Evolutionary conservation across 1,284 basidiomycete genomes (phyloP).

Genomic region (Pseudomicrostroma phylloplanum): DNA sequence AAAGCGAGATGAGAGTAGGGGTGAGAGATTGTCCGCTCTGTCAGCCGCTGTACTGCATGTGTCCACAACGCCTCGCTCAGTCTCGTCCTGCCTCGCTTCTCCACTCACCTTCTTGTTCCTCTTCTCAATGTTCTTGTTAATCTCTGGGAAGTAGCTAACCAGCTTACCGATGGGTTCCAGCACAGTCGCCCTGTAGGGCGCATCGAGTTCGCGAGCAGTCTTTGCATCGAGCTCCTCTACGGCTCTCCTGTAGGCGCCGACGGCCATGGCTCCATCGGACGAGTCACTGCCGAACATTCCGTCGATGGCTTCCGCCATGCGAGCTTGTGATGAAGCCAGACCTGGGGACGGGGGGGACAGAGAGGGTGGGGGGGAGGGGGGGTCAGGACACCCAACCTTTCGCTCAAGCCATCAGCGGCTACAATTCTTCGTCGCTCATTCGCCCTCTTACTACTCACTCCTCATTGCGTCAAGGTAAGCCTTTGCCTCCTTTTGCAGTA

Average conservation of each 20-base stretch:
- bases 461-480: constrained; percentile 85
- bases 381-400: not conserved
- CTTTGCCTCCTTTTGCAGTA: constrained; percentile 91
- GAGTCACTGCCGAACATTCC: constrained; percentile 68
- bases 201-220: constrained; percentile 79
- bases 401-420: too few species aligned
- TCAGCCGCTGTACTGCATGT: not conserved
- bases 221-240: constrained; percentile 87
- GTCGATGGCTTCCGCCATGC: constrained; percentile 88
- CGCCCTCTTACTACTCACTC: constrained; percentile 44
- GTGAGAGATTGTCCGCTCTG: constrained; percentile 4
- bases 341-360: constrained; percentile 51
- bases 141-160: constrained; percentile 85
- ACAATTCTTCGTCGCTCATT: not conserved
- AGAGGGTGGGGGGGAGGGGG: not conserved
- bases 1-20: not conserved
- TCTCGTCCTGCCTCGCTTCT: not conserved
- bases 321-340: constrained; percentile 85
- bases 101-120: constrained; percentile 82
- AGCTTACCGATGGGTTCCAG: constrained; percentile 89
- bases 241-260: constrained; percentile 88
- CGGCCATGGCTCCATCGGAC: constrained; percentile 78
- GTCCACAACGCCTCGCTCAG: not conserved
- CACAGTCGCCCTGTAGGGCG: constrained; percentile 85
- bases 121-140: constrained; percentile 90